Conservation (phyloP, 371 early-diverging fungal genomes). For the Circinella umbellata region DNA sequence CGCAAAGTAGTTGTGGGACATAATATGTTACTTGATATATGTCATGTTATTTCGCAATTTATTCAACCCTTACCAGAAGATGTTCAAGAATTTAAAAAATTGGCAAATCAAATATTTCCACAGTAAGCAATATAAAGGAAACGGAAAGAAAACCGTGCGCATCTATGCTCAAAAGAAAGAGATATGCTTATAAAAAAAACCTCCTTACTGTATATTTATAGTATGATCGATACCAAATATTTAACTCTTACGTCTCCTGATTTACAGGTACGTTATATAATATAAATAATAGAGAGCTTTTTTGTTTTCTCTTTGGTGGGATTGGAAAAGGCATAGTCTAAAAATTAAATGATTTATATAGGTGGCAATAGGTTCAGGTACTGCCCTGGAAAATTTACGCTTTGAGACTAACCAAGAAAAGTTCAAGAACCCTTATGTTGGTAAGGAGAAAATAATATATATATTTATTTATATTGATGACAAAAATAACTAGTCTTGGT, state of each 20-base stretch:
- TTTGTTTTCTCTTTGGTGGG: too few species aligned
- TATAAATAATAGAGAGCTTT: neutral
- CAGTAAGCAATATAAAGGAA: conserved; percentile 32
- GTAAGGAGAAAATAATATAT: conserved; percentile 28
- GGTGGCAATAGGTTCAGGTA: conserved; percentile 35
- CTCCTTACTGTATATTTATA: conserved; percentile 17
- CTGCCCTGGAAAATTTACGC: conserved; percentile 39
- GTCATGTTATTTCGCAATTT: conserved; percentile 77
- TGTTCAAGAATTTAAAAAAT: conserved; percentile 64
- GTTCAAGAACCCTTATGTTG: conserved; percentile 59
- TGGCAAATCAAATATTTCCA: conserved; percentile 59
- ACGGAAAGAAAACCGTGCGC: too few species aligned
- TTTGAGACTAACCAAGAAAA: conserved; percentile 45
- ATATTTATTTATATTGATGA: neutral
- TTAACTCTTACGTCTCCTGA: conserved; percentile 63
- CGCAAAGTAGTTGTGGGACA: conserved; percentile 84
- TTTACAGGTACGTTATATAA: conserved; percentile 43
- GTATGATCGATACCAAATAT: conserved; percentile 84
- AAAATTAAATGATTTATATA: conserved; percentile 8
- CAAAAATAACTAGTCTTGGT: too few species aligned
- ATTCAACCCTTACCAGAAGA: conserved; percentile 69
- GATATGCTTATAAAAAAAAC: too few species aligned
- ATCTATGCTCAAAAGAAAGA: too few species aligned
- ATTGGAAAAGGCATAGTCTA: too few species aligned
- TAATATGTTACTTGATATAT: conserved; percentile 83